Evolutionary conservation across 345 rosid genomes (phyloP), one percentile per base, ranked within the genome.

Genomic region (Acer saccharum): DNA sequence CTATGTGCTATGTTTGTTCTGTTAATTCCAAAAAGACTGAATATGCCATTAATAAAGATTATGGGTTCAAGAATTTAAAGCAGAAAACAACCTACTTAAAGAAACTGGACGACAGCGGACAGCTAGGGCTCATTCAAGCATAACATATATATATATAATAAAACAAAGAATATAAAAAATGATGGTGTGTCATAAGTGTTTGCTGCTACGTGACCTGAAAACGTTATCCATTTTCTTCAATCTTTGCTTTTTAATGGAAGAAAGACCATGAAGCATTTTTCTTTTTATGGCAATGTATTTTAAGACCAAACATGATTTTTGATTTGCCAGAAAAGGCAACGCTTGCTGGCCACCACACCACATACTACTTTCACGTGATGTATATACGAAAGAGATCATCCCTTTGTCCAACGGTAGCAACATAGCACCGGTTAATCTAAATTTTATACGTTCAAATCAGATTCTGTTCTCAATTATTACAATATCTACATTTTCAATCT

Each of bases 181-280:
- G 17, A 66, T 68, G 65, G 9, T 23, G 69, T 69, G 72, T 81
- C 71, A 52, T 71, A 8, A 57, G 72, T 66, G 54, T 21, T 68
- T 54, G 71, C 52, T 44, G 54, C 41, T 52, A n/a, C 16, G 25
- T 39, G 10, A 68, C 68, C 52, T 62, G 50, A 52, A 74, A 76
- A 44, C 23, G 65, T 21, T 21, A 43, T 23, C 77, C 69, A 54
- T 20, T 71, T 70, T 74, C n/a, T 12, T 74, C 44, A 10, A 35
- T 52, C 39, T 58, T 50, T 58, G 64, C 69, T 72, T 44, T 71
- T 77, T 71, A 65, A 80, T 67, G 65, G 76, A 77, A 77, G 68
- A 71, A 81, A 29, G 76, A 63, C 77, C 41, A 75, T 20, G 72
- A 74, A 78, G 78, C 77, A 71, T 57, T 57, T 78, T 81, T 46